Conservation (phyloP, 2,329 filamentous ascomycete genomes). For the Torrubiella hemipterigena region DNA sequence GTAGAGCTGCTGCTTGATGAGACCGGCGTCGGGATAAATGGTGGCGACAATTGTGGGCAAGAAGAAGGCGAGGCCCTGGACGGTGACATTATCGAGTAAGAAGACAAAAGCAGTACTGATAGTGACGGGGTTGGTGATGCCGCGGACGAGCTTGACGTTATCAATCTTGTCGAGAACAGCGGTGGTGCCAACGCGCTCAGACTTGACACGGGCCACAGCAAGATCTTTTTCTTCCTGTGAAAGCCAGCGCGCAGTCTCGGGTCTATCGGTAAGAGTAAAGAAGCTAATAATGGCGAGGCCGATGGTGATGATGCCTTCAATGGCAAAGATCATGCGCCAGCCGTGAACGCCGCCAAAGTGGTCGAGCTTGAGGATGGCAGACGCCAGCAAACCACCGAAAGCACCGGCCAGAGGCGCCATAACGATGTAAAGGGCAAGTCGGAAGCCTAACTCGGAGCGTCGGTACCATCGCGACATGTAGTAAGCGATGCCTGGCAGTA, state of each 20-base stretch:
- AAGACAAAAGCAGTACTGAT: constrained; percentile 45
- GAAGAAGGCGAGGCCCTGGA: constrained; percentile 61
- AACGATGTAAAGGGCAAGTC: constrained; percentile 57
- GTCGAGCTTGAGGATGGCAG: constrained; percentile 49
- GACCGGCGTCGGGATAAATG: constrained; percentile 46
- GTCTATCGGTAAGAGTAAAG: constrained; percentile 55
- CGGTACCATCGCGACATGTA: constrained; percentile 63
- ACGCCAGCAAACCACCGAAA: constrained; percentile 56
- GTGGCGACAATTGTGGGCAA: constrained; percentile 54
- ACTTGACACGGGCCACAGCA: constrained; percentile 55
- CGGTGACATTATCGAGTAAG: constrained; percentile 56
- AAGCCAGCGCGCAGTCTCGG: constrained; percentile 56
- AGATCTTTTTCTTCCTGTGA: constrained; percentile 52
- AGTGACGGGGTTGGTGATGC: constrained; percentile 52
- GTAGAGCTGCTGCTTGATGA: constrained; percentile 54
- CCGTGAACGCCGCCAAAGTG: constrained; percentile 41
- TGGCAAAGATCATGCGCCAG: constrained; percentile 61
- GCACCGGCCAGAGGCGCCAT: constrained; percentile 60
- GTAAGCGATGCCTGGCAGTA: constrained; percentile 64
- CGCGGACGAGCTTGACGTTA: constrained; percentile 42
- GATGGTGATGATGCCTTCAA: constrained; percentile 50
- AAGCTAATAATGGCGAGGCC: constrained; percentile 48
- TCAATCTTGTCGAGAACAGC: constrained; percentile 54
- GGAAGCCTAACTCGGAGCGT: constrained; percentile 54
- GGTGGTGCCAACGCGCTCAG: constrained; percentile 50